Conservation (phyloP, 1,139 yeast genomes). For the Petasospora fabianii region DNA sequence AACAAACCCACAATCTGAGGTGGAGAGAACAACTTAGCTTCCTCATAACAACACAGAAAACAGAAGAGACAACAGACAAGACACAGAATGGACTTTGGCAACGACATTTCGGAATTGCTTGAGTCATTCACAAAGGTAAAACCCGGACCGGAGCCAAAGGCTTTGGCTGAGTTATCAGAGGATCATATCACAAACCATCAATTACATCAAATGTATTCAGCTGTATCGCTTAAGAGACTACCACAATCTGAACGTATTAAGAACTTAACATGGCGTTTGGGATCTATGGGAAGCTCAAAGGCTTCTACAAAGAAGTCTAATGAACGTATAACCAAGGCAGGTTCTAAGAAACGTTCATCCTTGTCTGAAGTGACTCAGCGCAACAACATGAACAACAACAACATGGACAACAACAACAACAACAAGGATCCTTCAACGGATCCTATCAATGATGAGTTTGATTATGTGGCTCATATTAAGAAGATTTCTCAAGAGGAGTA, state of each 20-base stretch:
- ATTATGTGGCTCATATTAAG: conserved; percentile 63
- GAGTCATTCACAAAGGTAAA: conserved; percentile 11
- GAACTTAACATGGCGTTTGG: conserved; percentile 18
- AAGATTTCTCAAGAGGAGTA: conserved; percentile 41
- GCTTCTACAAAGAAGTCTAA: neutral
- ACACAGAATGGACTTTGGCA: conserved; percentile 9
- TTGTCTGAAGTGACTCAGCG: conserved; percentile 9
- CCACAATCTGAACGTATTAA: conserved; percentile 14
- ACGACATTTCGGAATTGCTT: conserved; percentile 12
- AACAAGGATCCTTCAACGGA: conserved; percentile 10
- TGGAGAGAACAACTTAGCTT: no score
- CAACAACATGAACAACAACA: neutral
- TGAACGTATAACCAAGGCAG: conserved; percentile 1
- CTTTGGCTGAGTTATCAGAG: conserved; percentile 10
- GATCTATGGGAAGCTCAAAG: conserved; percentile 5
- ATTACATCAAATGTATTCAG: conserved; percentile 16
- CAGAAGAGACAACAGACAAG: neutral
- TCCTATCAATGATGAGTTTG: conserved; percentile 49
- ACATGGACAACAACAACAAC: conserved; percentile 1
- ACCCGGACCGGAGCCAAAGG: conserved; percentile 3
- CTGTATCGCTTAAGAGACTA: conserved; percentile 7
- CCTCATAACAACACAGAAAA: neutral
- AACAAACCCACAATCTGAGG: no score
- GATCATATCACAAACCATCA: conserved; percentile 11
- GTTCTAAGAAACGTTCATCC: conserved; percentile 4